These are phyloP conservation scores for Phycomyces blakesleeanus DNA, from an alignment of 192 early-diverging fungal species.

Conservation along the genomic window DNA sequence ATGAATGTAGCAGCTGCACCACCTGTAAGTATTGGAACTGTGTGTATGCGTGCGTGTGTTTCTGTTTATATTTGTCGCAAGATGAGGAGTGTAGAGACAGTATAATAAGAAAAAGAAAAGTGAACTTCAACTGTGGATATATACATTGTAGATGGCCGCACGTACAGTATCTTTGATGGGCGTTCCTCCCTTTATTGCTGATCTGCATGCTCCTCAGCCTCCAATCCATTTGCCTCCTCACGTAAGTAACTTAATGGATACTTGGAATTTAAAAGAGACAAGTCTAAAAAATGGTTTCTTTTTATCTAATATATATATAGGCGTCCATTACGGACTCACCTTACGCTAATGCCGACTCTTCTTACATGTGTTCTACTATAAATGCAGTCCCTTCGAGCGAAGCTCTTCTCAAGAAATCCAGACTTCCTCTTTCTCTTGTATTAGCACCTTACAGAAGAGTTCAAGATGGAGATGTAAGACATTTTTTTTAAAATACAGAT, in stretches of 20 bases:
- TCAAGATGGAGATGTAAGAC: conserved; percentile 65
- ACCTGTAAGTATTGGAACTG: conserved; percentile 22
- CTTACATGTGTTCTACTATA: conserved; percentile 86
- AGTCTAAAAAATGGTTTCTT: neutral
- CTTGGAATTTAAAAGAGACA: neutral
- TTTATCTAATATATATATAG: conserved; percentile 14
- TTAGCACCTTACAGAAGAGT: conserved; percentile 84
- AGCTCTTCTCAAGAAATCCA: conserved; percentile 79
- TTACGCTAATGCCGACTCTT: conserved; percentile 62
- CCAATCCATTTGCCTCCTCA: conserved; percentile 50
- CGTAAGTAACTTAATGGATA: conserved; percentile 26
- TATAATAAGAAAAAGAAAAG: neutral
- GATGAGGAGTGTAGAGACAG: too few relatives aligned
- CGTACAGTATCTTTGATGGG: conserved; percentile 51
- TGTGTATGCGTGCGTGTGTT: too few relatives aligned
- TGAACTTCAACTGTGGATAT: conserved; percentile 3
- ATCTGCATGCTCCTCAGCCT: conserved; percentile 42
- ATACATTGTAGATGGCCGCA: conserved; percentile 17
- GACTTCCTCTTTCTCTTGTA: conserved; percentile 85
- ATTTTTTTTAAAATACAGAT: neutral
- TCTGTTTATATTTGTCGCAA: too few relatives aligned
- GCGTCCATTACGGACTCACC: conserved; percentile 51
- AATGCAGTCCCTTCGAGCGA: conserved; percentile 85
- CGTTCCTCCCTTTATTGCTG: conserved; percentile 41
- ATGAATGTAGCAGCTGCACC: conserved; percentile 23